Evolutionary conservation across 2,329 filamentous ascomycete genomes (phyloP), one percentile per base, ranked within the genome.

Genomic region (Botrytis pseudocinerea): DNA sequence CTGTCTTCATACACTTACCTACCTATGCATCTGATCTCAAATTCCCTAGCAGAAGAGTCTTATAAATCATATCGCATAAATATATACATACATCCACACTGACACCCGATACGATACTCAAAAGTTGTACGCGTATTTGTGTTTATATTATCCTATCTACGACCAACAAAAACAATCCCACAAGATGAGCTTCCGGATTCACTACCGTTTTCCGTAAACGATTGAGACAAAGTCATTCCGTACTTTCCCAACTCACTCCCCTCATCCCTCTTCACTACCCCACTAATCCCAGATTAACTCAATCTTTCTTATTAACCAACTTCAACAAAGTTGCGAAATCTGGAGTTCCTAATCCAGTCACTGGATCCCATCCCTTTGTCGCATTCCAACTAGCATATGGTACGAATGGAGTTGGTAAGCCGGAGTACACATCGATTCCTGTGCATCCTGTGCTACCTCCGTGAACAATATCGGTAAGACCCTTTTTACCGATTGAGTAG

Each of bases 321-420:
- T 64, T 61, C 79, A 83, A 72, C 74, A 86, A 75, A 62, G 79
- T 79, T 40, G 81, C 78, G 73, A 85, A 87, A 63, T 83, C 77
- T 0, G 86, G 85, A 4, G 85, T 85, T 20, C 86, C 86, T 20
- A 83, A 79, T 1, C 86, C 86, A 0, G 84, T 85, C 4, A 85
- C 84, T 0, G 84, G 83, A 78, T 86, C 84, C 85, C 85, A 86
- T 63, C 61, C 61, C 16, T 63, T 63, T 65, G 82, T 83, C 0
- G 84, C 84, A 72, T 83, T 83, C 81, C 83, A 85, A 22, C 81
- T 80, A 10, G 83, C 82, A 35, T 78, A 81, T 1, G 80, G 80
- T 1, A 83, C 79, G 32, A 74, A 69, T 2, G 77, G 78, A 8
- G 74, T 63, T 4, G 74, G 60, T 16, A 78, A 63, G 2, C 74